phyloP scores from a whole-genome alignment of 345 rosid species.

The Ceriops tagal region DNA sequence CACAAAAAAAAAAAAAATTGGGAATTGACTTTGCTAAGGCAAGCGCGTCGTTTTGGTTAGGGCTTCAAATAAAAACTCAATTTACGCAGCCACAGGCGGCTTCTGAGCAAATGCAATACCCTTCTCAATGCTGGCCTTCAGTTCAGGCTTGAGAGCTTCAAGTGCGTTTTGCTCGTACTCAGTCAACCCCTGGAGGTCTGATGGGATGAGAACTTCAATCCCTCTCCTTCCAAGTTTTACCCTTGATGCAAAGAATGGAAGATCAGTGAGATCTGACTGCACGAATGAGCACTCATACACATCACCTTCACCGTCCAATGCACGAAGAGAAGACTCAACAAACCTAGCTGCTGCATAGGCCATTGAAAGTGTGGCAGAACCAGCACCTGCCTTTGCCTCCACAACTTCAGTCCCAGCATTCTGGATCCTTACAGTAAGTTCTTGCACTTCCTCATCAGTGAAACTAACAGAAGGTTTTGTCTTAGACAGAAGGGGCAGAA shows the following conservation, averaged over 20 bases:
- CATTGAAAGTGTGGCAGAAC: slow-evolving; percentile 96
- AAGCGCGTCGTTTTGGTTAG: neutral
- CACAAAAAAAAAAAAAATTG: slow-evolving; percentile 9
- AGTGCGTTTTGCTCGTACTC: slow-evolving; percentile 82
- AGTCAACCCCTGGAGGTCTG: slow-evolving; percentile 67
- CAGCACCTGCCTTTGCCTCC: slow-evolving; percentile 97
- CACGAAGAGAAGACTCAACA: slow-evolving; percentile 92
- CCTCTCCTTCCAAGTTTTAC: slow-evolving; percentile 82
- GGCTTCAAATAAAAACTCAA: neutral
- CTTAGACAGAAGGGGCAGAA: slow-evolving; percentile 82
- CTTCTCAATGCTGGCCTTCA: slow-evolving; percentile 84
- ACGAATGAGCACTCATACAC: slow-evolving; percentile 85
- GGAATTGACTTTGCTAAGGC: neutral
- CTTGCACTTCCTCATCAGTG: slow-evolving; percentile 63
- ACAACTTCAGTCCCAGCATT: slow-evolving; percentile 99
- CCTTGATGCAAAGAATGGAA: slow-evolving; percentile 88
- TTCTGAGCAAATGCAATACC: slow-evolving; percentile 72
- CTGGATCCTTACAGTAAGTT: slow-evolving; percentile 83
- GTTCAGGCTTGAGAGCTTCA: slow-evolving; percentile 70
- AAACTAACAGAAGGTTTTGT: slow-evolving; percentile 69
- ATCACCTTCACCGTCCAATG: slow-evolving; percentile 82
- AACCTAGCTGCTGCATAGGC: slow-evolving; percentile 97
- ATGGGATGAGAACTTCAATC: slow-evolving; percentile 66
- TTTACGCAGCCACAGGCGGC: slow-evolving; percentile 51
- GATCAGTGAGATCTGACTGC: slow-evolving; percentile 70